phyloP scores from a whole-genome alignment of 2,329 filamentous ascomycete species.

The Fusarium mundagurra region DNA sequence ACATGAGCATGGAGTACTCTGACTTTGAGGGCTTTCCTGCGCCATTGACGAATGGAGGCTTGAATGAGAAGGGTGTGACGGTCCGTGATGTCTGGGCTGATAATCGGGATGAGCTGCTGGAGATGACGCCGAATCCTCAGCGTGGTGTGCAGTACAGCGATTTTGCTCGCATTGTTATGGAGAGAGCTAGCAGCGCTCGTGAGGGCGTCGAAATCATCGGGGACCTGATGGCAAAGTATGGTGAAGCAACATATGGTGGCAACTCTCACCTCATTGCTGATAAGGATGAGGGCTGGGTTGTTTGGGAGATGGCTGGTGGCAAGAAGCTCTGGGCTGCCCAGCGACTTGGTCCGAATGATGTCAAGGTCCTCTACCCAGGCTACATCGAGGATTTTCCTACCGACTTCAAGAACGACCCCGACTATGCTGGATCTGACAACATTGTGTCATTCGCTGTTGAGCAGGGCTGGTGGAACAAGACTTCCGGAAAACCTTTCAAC shows the following conservation, averaged over 20 bases:
- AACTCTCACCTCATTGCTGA: conserved; percentile 40
- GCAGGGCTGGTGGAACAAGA: conserved; percentile 39
- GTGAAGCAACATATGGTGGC: conserved; percentile 37
- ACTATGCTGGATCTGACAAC: conserved; percentile 34
- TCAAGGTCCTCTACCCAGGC: conserved; percentile 35
- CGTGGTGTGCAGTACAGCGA: conserved; percentile 38
- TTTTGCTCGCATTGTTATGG: conserved; percentile 39
- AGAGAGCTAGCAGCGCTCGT: conserved; percentile 30
- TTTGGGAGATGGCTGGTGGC: conserved; percentile 40
- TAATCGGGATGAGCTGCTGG: conserved; percentile 35
- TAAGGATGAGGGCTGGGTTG: conserved; percentile 38
- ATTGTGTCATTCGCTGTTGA: conserved; percentile 38
- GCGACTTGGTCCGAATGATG: conserved; percentile 32
- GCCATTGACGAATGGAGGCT: conserved; percentile 32
- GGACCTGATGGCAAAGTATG: conserved; percentile 23
- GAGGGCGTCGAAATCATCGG: conserved; percentile 37
- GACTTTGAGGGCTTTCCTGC: conserved; percentile 40
- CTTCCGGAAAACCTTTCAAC: conserved; percentile 32
- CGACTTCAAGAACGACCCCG: conserved; percentile 9
- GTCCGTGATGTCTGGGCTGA: conserved; percentile 40
- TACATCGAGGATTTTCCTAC: conserved; percentile 39
- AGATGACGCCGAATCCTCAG: conserved; percentile 38
- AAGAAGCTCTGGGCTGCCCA: conserved; percentile 39
- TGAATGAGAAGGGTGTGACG: conserved; percentile 38
- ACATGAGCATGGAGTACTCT: conserved; percentile 40